phyloP scores from a whole-genome alignment of 148 eudicot species.

The Rhododendron molle region DNA sequence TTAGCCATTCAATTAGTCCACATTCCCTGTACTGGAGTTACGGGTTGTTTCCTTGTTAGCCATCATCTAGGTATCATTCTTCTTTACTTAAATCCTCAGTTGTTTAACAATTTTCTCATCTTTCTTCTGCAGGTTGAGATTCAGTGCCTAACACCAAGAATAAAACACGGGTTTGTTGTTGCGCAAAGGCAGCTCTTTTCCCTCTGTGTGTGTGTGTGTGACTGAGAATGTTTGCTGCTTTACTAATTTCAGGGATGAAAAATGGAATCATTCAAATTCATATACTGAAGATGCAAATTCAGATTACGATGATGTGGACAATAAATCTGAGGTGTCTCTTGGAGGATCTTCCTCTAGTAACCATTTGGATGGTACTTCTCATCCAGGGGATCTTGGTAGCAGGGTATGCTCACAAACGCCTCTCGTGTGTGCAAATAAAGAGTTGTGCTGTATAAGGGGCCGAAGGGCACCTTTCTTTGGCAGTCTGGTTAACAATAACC shows the following conservation, averaged over 20 bases:
- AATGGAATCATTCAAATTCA: conserved; percentile 23
- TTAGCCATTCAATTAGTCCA: background rate
- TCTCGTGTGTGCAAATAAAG: background rate
- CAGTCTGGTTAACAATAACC: background rate
- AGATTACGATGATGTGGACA: conserved; percentile 37
- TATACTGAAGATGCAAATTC: conserved; percentile 23
- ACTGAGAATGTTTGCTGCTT: background rate
- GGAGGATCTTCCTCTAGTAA: conserved; percentile 41
- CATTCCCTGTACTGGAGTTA: background rate
- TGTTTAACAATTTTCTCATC: conserved; percentile 3
- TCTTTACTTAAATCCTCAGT: background rate
- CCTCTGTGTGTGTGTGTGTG: too few species aligned
- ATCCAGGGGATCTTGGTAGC: conserved; percentile 34
- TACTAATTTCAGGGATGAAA: conserved; percentile 37
- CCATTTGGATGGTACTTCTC: conserved; percentile 34
- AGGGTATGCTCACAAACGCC: conserved; percentile 30
- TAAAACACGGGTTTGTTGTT: conserved; percentile 43
- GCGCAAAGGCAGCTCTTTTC: background rate
- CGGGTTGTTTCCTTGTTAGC: background rate
- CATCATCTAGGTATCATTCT: background rate
- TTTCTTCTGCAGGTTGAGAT: conserved; percentile 51
- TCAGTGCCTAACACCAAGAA: conserved; percentile 58
- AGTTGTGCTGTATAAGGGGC: background rate
- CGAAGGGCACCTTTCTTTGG: background rate
- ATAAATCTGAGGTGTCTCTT: conserved; percentile 41